phyloP scores from a whole-genome alignment of 129 eudicot species.

The Dittrichia graveolens region DNA sequence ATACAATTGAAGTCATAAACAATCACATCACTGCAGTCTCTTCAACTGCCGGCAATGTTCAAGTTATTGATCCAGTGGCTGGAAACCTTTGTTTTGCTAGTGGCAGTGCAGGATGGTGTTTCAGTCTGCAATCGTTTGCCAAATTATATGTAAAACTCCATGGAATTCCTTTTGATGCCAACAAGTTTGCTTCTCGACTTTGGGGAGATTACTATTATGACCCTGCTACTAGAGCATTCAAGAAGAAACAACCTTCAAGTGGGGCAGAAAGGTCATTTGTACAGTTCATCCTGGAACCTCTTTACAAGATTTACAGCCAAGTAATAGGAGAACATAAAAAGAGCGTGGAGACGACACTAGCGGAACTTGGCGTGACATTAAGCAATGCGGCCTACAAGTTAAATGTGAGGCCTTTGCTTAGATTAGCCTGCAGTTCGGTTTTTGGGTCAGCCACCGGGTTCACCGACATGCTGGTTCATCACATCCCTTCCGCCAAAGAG shows the following conservation, averaged over 20 bases:
- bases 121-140: slow-evolving; percentile 93
- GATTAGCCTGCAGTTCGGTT: slow-evolving; percentile 94
- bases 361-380: slow-evolving; percentile 89
- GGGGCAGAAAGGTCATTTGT: slow-evolving; percentile 95
- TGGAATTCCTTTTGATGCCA: slow-evolving; percentile 86
- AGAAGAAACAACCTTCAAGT: slow-evolving; percentile 67
- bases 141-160: slow-evolving; percentile 92
- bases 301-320: slow-evolving; percentile 94
- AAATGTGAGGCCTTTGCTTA: slow-evolving; percentile 90
- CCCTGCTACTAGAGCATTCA: slow-evolving; percentile 69
- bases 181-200: slow-evolving; percentile 81
- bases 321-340: slow-evolving; percentile 97
- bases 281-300: slow-evolving; percentile 92
- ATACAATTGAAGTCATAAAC: slow-evolving; percentile 85
- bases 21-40: slow-evolving; percentile 85
- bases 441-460: slow-evolving; percentile 98
- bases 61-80: slow-evolving; percentile 69
- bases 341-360: slow-evolving; percentile 93
- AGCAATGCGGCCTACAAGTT: slow-evolving; percentile 78
- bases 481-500: slow-evolving; percentile 89
- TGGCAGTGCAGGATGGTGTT: slow-evolving; percentile 98
- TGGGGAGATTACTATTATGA: slow-evolving; percentile 95
- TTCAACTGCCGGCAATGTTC: slow-evolving; percentile 92
- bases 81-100: slow-evolving; percentile 98
- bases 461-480: slow-evolving; percentile 95